Conservation (phyloP, 441 rosid species). For the Populus hybrid region DNA sequence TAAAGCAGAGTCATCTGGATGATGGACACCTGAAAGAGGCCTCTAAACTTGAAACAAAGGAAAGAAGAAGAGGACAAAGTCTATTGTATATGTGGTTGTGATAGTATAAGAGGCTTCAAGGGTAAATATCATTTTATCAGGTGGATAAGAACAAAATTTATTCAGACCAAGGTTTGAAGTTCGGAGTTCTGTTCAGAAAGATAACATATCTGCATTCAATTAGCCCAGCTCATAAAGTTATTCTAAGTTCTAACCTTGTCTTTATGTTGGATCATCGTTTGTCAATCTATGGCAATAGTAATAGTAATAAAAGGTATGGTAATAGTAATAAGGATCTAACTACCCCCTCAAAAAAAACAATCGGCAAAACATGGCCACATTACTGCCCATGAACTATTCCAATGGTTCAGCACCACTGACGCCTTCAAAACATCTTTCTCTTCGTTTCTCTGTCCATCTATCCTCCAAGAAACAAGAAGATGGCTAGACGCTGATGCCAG, state of each 20-base stretch:
- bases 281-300: neutral
- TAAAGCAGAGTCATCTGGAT: neutral
- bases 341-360: neutral
- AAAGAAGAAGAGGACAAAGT: no score
- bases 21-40: neutral
- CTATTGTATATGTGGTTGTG: neutral
- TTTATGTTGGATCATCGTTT: neutral
- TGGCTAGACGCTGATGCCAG: neutral
- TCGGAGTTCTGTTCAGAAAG: neutral
- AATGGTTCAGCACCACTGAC: constrained; percentile 6
- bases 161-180: neutral
- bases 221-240: neutral
- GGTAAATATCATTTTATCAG: neutral
- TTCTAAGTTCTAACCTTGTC: neutral
- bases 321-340: neutral
- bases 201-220: neutral
- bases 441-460: constrained; percentile 1
- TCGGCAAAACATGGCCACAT: constrained; percentile 16
- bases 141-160: neutral
- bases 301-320: no score
- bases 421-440: constrained; percentile 2
- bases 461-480: neutral
- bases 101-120: neutral
- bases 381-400: neutral
- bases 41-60: neutral